phyloP scores from a whole-genome alignment of 371 early-diverging fungal genomes.

The Haplosporangium sp. region DNA sequence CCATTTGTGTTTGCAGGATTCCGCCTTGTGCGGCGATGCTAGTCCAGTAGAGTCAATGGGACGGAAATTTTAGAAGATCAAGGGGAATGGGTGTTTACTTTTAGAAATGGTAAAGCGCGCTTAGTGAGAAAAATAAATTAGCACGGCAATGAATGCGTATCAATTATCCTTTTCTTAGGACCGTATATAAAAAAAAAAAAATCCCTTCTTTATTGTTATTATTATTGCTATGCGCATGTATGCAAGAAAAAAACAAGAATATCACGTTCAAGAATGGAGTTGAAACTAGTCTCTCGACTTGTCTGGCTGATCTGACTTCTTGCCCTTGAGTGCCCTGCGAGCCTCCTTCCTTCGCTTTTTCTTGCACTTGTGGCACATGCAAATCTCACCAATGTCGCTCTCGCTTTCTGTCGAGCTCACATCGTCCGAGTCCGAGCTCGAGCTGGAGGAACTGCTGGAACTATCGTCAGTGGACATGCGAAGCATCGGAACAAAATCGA shows the following conservation, averaged over 20 bases:
- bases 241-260: neutral
- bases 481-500: constrained; percentile 67
- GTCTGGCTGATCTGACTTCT: too few relatives aligned
- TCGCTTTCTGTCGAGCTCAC: constrained; percentile 68
- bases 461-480: constrained; percentile 63
- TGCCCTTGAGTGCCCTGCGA: constrained; percentile 19
- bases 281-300: neutral
- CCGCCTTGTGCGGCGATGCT: constrained; percentile 41
- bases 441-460: constrained; percentile 50
- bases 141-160: neutral
- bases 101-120: neutral
- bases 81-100: neutral
- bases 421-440: constrained; percentile 30
- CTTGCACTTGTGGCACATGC: constrained; percentile 74
- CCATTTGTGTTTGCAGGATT: constrained; percentile 77
- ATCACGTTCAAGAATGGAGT: neutral
- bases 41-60: too few relatives aligned
- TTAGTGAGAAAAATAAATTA: too few relatives aligned
- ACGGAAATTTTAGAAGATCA: too few relatives aligned
- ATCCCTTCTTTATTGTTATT: constrained; percentile 1
- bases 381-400: constrained; percentile 68
- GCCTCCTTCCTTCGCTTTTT: constrained; percentile 58
- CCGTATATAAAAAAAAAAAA: too few relatives aligned
- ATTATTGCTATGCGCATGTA: neutral
- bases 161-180: too few relatives aligned